Evolutionary conservation across 192 early-diverging fungal species (phyloP), one percentile per base, ranked within the genome.

Genomic region (Gonapodya sp.): DNA sequence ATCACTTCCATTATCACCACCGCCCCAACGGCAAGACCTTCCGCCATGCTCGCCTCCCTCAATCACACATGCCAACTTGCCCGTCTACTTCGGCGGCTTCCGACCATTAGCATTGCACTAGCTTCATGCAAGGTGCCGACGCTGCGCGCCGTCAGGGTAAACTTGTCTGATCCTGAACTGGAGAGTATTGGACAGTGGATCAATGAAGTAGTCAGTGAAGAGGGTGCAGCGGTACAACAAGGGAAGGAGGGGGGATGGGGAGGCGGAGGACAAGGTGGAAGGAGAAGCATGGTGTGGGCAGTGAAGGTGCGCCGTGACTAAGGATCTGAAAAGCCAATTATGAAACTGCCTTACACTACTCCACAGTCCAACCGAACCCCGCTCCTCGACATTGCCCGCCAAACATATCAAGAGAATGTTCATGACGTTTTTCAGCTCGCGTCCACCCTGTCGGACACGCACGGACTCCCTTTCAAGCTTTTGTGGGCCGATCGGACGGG

Each of bases 341-440:
- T 72, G n/a, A n/a, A 18, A 84, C 31, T 64, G 36, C 0, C 46
- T 74, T 36, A 36, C 31, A 74, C 33, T 31, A 1, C 79, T 35
- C 73, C 73, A 37, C 73, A 91, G 89, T 88, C 92, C 31, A 93
- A 94, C 0, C 88, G 93, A 18, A 95, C 94, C 82, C 93, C 94
- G 0, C 88, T 96, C 36, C 89, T 97, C 31, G 96, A 97, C 83
- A 93, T 96, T 77, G 75, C 93, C 32, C 85, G 94, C 14, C 92
- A 93, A 83, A 93, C 93, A 0, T 95, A 94, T 83, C 91, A 90
- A 83, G 94, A 95, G 85, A 87, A 87, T 0, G 89, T 88, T 32
- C 87, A 94, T 73, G 93, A 93, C 80, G 91, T 94, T 1, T 90
- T 93, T 78, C 90, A 92, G 18, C 79, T 92, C 1, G 87, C n/a